Percentiles rank a stretch among this genome's conserved stretches.
These are phyloP conservation scores for Exophiala aquamarina DNA, from an alignment of 2,329 filamentous ascomycete species.

Conservation along the genomic window DNA sequence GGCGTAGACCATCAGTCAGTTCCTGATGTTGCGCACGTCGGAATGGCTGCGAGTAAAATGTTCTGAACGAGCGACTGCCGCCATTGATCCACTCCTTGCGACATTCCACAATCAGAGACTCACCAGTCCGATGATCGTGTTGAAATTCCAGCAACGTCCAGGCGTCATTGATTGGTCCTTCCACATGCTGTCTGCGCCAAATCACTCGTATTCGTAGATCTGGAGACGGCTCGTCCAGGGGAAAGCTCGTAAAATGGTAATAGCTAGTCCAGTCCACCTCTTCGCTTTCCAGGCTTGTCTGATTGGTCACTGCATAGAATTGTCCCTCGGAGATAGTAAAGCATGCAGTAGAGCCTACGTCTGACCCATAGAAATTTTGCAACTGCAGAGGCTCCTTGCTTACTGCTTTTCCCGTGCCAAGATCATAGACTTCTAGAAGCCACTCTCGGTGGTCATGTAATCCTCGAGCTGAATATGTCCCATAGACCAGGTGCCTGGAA, in stretches of 20 bases:
- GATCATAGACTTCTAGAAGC: conserved; percentile 57
- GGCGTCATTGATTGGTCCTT: conserved; percentile 61
- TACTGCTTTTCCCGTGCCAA: conserved; percentile 44
- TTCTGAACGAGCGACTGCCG: conserved; percentile 60
- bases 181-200: conserved; percentile 22
- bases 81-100: conserved; percentile 66
- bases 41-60: conserved; percentile 60
- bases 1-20: conserved; percentile 8
- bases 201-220: conserved; percentile 23
- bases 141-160: conserved; percentile 69
- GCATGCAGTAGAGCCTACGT: conserved; percentile 66
- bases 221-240: conserved; percentile 47
- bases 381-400: conserved; percentile 51
- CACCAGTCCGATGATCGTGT: conserved; percentile 58
- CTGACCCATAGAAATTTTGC: conserved; percentile 60
- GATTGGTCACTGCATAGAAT: conserved; percentile 71
- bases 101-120: conserved; percentile 64
- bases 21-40: conserved; percentile 32
- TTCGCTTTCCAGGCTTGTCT: conserved; percentile 61
- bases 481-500: conserved; percentile 62
- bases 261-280: conserved; percentile 67
- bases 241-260: conserved; percentile 67
- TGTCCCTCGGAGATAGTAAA: conserved; percentile 68
- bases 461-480: conserved; percentile 58
- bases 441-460: conserved; percentile 61